These are phyloP conservation scores for Entoloma clypeatum DNA, from an alignment of 1,284 basidiomycete genomes.

Conservation along the genomic window DNA sequence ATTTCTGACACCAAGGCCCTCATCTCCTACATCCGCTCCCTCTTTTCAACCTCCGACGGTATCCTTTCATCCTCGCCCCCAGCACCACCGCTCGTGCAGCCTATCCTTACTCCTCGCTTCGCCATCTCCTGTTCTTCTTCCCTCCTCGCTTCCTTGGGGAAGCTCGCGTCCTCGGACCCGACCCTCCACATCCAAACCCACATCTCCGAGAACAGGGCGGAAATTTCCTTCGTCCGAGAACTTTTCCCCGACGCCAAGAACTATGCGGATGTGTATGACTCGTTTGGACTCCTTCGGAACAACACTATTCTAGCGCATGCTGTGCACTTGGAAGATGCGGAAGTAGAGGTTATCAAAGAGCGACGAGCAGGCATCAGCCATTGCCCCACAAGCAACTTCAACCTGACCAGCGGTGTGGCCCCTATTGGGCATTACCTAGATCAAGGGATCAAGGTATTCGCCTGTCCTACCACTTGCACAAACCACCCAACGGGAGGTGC, in stretches of 20 bases:
- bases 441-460: constrained; percentile 74
- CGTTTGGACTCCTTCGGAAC: constrained; percentile 66
- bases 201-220: constrained; percentile 80
- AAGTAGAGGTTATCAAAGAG: constrained; percentile 70
- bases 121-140: constrained; percentile 85
- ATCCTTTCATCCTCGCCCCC: constrained; percentile 23
- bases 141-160: constrained; percentile 66
- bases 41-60: constrained; percentile 33
- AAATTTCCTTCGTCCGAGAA: constrained; percentile 65
- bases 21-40: constrained; percentile 63
- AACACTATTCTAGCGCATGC: constrained; percentile 92
- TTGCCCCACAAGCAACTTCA: constrained; percentile 92
- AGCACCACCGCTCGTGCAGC: constrained; percentile 63
- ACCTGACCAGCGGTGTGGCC: constrained; percentile 82
- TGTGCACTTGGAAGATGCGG: constrained; percentile 73
- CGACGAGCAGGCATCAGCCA: constrained; percentile 81
- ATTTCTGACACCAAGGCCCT: constrained; percentile 61
- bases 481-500: too few species aligned
- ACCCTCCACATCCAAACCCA: constrained; percentile 87
- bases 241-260: constrained; percentile 60
- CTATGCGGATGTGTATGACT: constrained; percentile 83
- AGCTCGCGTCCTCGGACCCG: constrained; percentile 52
- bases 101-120: constrained; percentile 92
- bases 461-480: neutral
- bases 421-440: constrained; percentile 79